Evolutionary conservation across 2,329 filamentous ascomycete genomes (phyloP), one percentile per base, ranked within the genome.

Genomic region (Paecilomyces variotii): DNA sequence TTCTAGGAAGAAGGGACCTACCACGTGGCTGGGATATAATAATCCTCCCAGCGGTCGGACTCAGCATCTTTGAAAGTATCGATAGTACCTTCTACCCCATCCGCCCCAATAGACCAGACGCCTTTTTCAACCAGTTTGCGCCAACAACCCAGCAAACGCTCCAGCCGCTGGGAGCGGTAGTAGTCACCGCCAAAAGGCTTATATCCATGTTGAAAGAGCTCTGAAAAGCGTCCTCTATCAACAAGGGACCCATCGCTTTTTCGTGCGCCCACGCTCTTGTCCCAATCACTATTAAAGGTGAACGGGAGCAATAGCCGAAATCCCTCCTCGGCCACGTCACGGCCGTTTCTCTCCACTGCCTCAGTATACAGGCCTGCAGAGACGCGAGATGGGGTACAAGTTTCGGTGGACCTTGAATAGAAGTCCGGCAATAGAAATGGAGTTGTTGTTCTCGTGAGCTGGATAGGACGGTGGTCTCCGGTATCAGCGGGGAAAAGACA

Each of bases 191-290:
- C 69, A 49, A 72, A 72, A 50, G 67, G 67, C 60, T 72, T 71
- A 50, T 59, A 69, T 54, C 69, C 69, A 65, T 74, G 69, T 55
- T 73, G 66, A 55, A 72, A 74, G 50, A 73, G 63, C 6, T 67
- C 66, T 30, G 64, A 57, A 50, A 64, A 63, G 1, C 28, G 57
- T 0, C 56, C 61, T 27, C n/a, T 51, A 19, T 54, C 55, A 50
- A 69, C 50, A 57, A 64, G 55, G 10, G 53, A 57, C 30, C 30
- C 65, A 62, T 70, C 65, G 57, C 69, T 73, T 60, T 61, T 67
- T 58, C 59, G 53, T 56, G 59, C 64, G 57, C 60, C 67, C 62
- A 63, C 65, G 2, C 54, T 53, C 28, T 64, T 57, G 34, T 56
- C 10, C 52, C 58, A 66, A 32, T 32, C 30, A 32, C 30, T 32